These are phyloP conservation scores for Saccharomyces hybrid DNA, from an alignment of 1,139 yeast genomes.

Conservation along the genomic window DNA sequence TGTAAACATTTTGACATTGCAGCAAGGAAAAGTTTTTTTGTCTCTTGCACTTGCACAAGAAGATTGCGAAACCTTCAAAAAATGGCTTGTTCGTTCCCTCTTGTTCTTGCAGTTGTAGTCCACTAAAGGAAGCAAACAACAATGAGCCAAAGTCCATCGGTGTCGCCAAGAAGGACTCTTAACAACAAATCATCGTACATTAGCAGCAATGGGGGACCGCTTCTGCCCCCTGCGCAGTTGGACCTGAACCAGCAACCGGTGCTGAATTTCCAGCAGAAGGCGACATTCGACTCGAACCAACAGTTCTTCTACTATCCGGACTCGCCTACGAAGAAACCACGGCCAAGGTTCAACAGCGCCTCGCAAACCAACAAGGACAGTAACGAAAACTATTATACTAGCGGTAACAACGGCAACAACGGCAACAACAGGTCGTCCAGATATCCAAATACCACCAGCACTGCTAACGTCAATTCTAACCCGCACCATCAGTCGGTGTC, in stretches of 20 bases:
- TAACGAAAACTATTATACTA: background rate
- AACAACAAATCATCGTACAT: background rate
- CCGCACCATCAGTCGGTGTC: background rate
- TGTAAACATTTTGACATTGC: background rate
- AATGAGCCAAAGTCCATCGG: background rate
- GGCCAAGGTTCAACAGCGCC: slow-evolving; percentile 1
- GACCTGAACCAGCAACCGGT: background rate
- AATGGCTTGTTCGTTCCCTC: background rate
- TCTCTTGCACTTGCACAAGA: background rate
- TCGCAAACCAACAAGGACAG: background rate
- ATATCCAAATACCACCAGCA: background rate
- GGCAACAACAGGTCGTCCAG: background rate
- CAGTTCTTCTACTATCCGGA: background rate
- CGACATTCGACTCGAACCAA: background rate
- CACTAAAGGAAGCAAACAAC: background rate
- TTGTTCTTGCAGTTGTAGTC: background rate
- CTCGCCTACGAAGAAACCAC: slow-evolving; percentile 2
- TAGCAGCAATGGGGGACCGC: background rate
- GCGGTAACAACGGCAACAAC: background rate
- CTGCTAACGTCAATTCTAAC: background rate
- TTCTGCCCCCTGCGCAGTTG: background rate
- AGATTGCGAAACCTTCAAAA: background rate
- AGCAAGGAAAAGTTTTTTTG: background rate
- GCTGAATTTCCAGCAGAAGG: background rate
- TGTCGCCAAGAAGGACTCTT: background rate